These are phyloP conservation scores for Neocucurbitaria cava DNA, from an alignment of 2,329 filamentous ascomycete genomes.

Conservation along the genomic window DNA sequence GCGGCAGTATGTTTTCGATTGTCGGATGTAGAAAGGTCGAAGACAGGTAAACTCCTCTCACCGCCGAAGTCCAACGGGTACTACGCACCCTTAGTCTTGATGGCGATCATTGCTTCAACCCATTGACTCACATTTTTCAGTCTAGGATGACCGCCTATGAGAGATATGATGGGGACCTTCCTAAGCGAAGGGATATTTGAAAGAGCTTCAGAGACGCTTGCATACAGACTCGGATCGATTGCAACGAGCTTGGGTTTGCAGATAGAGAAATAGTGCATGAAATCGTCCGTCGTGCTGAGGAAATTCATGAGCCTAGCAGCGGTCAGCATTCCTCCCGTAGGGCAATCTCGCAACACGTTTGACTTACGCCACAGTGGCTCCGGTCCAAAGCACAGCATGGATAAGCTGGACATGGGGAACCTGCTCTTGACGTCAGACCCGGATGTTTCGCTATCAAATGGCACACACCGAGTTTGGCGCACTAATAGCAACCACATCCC, in stretches of 20 bases:
- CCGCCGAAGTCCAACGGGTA: conserved; percentile 3
- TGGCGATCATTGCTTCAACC: neutral
- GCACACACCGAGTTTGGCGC: conserved; percentile 20
- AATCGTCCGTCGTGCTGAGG: conserved; percentile 21
- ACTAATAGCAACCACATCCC: conserved; percentile 23
- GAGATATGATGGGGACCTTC: neutral
- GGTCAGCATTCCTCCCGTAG: neutral
- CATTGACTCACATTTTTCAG: neutral
- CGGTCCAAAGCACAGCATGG: conserved; percentile 26
- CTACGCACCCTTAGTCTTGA: neutral
- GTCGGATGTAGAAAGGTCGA: conserved; percentile 23
- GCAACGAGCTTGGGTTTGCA: conserved; percentile 16
- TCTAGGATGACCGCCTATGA: neutral
- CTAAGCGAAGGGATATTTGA: neutral
- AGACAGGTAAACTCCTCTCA: conserved; percentile 10
- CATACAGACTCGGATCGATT: conserved; percentile 18
- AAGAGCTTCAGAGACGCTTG: conserved; percentile 9
- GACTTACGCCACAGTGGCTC: conserved; percentile 20
- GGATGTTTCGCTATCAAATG: neutral
- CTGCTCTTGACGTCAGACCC: conserved; percentile 1
- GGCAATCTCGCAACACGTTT: neutral
- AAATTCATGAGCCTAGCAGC: conserved; percentile 18
- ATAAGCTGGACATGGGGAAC: conserved; percentile 24
- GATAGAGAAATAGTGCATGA: conserved; percentile 20
- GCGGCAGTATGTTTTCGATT: conserved; percentile 16